Conservation (phyloP, 805 yeast species). For the Torulaspora maleeae region DNA sequence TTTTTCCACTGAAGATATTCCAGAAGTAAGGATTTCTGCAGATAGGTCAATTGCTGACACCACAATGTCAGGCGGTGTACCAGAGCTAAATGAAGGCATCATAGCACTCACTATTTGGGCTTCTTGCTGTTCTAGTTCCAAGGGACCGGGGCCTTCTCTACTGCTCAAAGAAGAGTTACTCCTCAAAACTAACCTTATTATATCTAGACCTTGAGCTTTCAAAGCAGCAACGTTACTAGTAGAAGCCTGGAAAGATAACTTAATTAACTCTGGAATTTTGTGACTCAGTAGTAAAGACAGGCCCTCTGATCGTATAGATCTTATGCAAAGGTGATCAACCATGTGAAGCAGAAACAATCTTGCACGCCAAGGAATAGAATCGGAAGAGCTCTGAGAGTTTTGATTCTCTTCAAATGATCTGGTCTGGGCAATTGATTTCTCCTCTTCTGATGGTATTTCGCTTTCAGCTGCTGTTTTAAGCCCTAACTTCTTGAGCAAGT, state of each 20-base stretch:
- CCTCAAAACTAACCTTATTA: constrained; percentile 60
- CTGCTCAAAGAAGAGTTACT: constrained; percentile 60
- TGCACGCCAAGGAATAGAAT: constrained; percentile 42
- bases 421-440: constrained; percentile 40
- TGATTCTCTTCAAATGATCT: constrained; percentile 16
- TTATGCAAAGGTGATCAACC: constrained; percentile 22
- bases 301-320: constrained; percentile 7
- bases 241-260: constrained; percentile 74
- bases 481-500: constrained; percentile 37
- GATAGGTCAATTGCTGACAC: constrained; percentile 72
- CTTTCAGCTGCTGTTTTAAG: constrained; percentile 33
- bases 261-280: constrained; percentile 64
- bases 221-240: constrained; percentile 61
- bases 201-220: constrained; percentile 58
- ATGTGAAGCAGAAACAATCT: constrained; percentile 38
- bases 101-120: constrained; percentile 90
- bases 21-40: constrained; percentile 68
- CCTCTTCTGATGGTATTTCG: constrained; percentile 45
- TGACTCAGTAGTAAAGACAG: neutral
- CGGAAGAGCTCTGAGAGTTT: constrained; percentile 17
- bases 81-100: constrained; percentile 75
- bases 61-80: constrained; percentile 68
- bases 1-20: constrained; percentile 46
- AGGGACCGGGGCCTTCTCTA: constrained; percentile 64
- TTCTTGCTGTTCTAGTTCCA: constrained; percentile 84